Evolutionary conservation across 768 basidiomycete genomes (phyloP), one percentile per base, ranked within the genome.

Genomic region (Candolleomyces efflorescens): DNA sequence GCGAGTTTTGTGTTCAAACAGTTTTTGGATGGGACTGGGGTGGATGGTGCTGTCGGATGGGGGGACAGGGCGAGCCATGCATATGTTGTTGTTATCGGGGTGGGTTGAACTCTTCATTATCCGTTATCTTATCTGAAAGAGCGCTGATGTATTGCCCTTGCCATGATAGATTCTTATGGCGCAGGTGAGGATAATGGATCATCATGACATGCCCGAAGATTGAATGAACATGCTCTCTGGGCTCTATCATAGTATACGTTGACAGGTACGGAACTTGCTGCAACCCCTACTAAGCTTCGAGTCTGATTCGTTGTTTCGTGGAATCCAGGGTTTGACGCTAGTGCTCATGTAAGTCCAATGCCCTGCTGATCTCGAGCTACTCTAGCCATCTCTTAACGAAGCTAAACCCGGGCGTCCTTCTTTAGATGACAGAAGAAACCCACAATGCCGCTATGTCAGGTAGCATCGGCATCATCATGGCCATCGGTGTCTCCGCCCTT

Each of bases 381-480:
- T 26, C 43, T 46, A 26, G 23, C 11, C 18, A 55, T 26, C 13
- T 3, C 36, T 36, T 4, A 17, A 26, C 17, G 45, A 26, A 58
- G 46, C 41, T n/a, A 12, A 27, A 45, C 38, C 17, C 3, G 5
- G n/a, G n/a, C n/a, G 18, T 47, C 38, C 11, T 12, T 39, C 38
- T 1, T 15, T 27, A 87, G 84, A 86, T 89, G 86, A 87, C 86
- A 0, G 89, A 91, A 70, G 89, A 92, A 70, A 92, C 90, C 0
- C 82, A 73, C 49, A 87, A 82, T 57, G 84, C 85, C 1, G 82
- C 78, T 32, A 85, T 81, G 79, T 81, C 86, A 43, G 88, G 86
- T 1, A 78, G 81, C 26, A 79, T 85, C 24, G 86, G 86, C 1
- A 88, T 89, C 56, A 66, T 89, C 45, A 86, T 83, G 78, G 79